These are phyloP conservation scores for Cruciata laevipes DNA, from an alignment of 257 asterid species.

Conservation along the genomic window DNA sequence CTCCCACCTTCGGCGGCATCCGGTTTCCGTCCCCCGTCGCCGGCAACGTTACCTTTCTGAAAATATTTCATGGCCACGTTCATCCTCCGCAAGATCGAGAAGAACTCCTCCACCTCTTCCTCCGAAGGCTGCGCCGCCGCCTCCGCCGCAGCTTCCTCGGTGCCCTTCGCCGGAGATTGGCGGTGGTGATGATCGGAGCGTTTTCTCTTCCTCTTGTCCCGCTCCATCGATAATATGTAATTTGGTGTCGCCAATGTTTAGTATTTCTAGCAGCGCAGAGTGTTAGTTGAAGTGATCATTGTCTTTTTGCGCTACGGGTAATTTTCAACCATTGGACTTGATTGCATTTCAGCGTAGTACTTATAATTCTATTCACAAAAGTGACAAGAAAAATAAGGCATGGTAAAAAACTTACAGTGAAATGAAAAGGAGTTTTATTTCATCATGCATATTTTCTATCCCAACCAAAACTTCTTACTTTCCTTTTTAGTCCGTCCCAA, in stretches of 20 bases:
- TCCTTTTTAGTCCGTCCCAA: too few species aligned
- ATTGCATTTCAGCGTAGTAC: neutral
- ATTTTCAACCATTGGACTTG: neutral
- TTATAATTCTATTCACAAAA: neutral
- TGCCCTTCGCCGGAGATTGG: neutral
- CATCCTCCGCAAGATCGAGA: conserved; percentile 36
- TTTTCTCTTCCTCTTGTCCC: conserved; percentile 28
- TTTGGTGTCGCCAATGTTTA: neutral
- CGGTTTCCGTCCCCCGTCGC: conserved; percentile 6
- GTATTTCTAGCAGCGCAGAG: neutral
- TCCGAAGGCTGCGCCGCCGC: conserved; percentile 28
- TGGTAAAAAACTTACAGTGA: neutral
- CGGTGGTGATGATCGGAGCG: conserved; percentile 5
- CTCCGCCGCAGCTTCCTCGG: conserved; percentile 12
- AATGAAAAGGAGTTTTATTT: too few species aligned
- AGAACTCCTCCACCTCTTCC: conserved; percentile 44
- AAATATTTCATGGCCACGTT: conserved; percentile 32
- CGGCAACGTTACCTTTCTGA: conserved; percentile 19
- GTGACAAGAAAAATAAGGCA: neutral
- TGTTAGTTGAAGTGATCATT: neutral
- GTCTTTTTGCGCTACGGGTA: neutral
- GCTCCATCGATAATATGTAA: conserved; percentile 21
- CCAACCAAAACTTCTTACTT: too few species aligned
- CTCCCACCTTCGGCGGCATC: neutral
- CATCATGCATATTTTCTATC: too few species aligned